phyloP scores from a whole-genome alignment of 2,329 filamentous ascomycete genomes.

The Fusarium sp. region DNA sequence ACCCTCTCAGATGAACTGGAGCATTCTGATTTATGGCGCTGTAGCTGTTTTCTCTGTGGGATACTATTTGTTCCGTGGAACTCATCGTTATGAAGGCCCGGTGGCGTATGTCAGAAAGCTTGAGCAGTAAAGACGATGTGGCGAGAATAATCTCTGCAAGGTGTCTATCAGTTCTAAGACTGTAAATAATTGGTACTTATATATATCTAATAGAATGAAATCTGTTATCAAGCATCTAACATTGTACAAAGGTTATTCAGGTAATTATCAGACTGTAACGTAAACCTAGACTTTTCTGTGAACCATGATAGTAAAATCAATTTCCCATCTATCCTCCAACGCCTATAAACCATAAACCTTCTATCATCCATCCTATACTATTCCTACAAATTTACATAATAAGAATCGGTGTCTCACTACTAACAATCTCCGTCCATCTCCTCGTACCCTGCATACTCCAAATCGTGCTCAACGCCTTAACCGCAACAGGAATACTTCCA shows the following conservation, averaged over 20 bases:
- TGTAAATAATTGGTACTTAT: too few species aligned
- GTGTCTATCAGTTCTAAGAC: too few species aligned
- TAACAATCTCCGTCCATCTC: slow-evolving; percentile 49
- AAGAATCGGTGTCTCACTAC: slow-evolving; percentile 46
- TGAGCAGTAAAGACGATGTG: background rate
- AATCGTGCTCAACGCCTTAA: slow-evolving; percentile 51
- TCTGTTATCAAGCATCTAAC: too few species aligned
- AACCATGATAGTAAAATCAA: background rate
- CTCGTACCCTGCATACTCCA: slow-evolving; percentile 48
- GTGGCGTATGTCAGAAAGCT: slow-evolving; percentile 34
- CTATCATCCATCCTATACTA: background rate
- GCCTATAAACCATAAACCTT: background rate
- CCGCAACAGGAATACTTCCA: slow-evolving; percentile 53
- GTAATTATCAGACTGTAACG: too few species aligned
- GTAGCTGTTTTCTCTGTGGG: slow-evolving; percentile 18
- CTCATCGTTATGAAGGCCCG: slow-evolving; percentile 34
- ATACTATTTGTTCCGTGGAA: slow-evolving; percentile 36
- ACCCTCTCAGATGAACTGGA: slow-evolving; percentile 40
- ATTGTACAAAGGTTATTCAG: too few species aligned
- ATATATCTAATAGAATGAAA: background rate
- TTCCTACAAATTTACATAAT: slow-evolving; percentile 40
- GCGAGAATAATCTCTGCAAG: too few species aligned
- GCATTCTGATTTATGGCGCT: slow-evolving; percentile 28
- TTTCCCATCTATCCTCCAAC: background rate
- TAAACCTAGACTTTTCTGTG: too few species aligned